Base-by-base conservation (phyloP, 1,284 basidiomycete species). In the Entoloma clypeatum region DNA sequence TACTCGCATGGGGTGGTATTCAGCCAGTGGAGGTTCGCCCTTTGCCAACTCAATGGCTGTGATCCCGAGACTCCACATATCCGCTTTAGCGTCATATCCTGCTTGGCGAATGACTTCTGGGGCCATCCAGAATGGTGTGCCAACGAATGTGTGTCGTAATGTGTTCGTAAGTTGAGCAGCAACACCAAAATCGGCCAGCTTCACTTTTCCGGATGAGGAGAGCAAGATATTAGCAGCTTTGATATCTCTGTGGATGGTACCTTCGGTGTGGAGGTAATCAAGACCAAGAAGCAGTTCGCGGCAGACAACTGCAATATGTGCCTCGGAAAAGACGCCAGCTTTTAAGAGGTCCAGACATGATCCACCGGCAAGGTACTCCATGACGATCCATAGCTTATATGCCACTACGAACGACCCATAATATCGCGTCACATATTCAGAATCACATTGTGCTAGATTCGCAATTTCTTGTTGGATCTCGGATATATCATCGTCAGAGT, bases 351-450 rank as follows among this genome's bases (percentile, higher is more conserved):
- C 95, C 38, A 96, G 79, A 67, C 95, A 97, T 14, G 93, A 97
- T n/a, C 95, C 95, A 23, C 95, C 96, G 0, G 93, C 93, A 37
- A 98, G 84, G 62, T 92, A 98, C 64, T 99, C 95, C 96, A 99
- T 99, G 57, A 99, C 76, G 59, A 99, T 99, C 96, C 96, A 99
- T 13, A 99, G 74, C 63, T 97, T 96, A 73, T 95, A 98, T 10
- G 90, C 84, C 50, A 91, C 85, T 47, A 99, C 91, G 63, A 99
- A 99, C 41, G 92, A 94, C 37, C 92, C 95, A 57, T 96, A 98
- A 65, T 98, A 99, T 34, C 86, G 76, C 25, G 95, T 99, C 43
- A 99, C 92, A 62, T 91, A 92, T 64, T 94, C 89, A 7, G 93
- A 96, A 60, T 94, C 92, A 68, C 92, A 96, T 55, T 92, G 91